A percentile compares a stretch with the other conserved stretches of the same genome.
Evolutionary conservation across 179 eudicot genomes (phyloP).

Genomic region (Amaranthus tricolor): DNA sequence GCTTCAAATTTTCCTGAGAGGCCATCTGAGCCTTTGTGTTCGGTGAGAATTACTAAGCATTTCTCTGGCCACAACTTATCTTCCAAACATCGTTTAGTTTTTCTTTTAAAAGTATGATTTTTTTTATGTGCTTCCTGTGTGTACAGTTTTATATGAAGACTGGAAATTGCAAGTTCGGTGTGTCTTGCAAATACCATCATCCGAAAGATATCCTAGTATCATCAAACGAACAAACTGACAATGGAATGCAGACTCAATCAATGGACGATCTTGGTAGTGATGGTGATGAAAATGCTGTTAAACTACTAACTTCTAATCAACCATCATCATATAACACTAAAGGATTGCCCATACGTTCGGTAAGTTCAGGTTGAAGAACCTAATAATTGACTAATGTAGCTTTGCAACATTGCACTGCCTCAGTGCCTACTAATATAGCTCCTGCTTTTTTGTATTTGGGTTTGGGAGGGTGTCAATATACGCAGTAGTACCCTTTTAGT

Average conservation of each 20-base stretch:
- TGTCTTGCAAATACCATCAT: constrained; percentile 87
- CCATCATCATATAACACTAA: constrained; percentile 67
- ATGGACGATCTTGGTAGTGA: constrained; percentile 26
- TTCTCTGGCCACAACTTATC: background rate
- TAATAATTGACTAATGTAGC: background rate
- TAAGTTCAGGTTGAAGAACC: constrained; percentile 30
- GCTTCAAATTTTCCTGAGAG: constrained; percentile 68
- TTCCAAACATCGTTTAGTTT: background rate
- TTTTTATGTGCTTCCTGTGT: constrained; percentile 19
- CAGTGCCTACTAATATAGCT: no score
- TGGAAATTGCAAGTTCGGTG: constrained; percentile 86
- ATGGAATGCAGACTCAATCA: constrained; percentile 33
- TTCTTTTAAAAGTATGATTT: constrained; percentile 4
- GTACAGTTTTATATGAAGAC: constrained; percentile 85
- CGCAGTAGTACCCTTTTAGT: no score
- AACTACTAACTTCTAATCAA: constrained; percentile 36
- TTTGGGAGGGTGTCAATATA: no score
- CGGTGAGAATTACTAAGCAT: constrained; percentile 46
- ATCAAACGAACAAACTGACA: constrained; percentile 38
- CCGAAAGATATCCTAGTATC: constrained; percentile 68
- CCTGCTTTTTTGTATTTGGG: no score
- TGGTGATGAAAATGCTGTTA: constrained; percentile 36
- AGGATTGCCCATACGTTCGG: constrained; percentile 87
- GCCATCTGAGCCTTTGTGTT: constrained; percentile 90
- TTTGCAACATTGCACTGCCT: background rate